These are phyloP conservation scores for Schwanniomyces etchellsii DNA, from an alignment of 1,139 yeast species.

Conservation along the genomic window DNA sequence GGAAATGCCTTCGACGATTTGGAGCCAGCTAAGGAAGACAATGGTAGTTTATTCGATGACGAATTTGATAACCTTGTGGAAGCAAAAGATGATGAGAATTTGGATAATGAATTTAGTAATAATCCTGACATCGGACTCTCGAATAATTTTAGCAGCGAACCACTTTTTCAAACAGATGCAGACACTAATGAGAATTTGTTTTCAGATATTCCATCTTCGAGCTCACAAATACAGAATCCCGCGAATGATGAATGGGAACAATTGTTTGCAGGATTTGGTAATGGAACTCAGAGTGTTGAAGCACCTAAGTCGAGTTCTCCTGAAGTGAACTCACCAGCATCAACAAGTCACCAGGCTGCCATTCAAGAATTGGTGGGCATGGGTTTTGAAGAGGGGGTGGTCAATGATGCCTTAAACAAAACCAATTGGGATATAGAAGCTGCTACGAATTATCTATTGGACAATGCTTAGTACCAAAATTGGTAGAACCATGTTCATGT, in stretches of 20 bases:
- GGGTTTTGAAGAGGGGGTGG: constrained; percentile 75
- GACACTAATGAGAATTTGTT: constrained; percentile 12
- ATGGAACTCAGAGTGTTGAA: constrained; percentile 26
- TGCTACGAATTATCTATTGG: constrained; percentile 80
- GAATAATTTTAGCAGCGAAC: constrained; percentile 35
- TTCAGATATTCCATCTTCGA: constrained; percentile 20
- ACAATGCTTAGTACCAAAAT: constrained; percentile 54
- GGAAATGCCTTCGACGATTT: constrained; percentile 35
- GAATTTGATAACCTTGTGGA: constrained; percentile 34
- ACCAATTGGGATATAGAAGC: constrained; percentile 74
- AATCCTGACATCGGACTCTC: constrained; percentile 22
- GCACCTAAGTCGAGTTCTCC: constrained; percentile 1
- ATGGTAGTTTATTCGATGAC: constrained; percentile 23
- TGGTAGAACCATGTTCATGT: constrained; percentile 1
- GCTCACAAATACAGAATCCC: constrained; percentile 1
- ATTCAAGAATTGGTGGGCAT: constrained; percentile 78
- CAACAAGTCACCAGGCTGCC: constrained; percentile 12
- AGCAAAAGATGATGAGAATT: constrained; percentile 34
- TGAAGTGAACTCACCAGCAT: background rate
- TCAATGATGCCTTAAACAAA: constrained; percentile 60
- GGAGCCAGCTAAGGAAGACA: constrained; percentile 15
- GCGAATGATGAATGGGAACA: constrained; percentile 87
- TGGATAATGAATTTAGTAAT: constrained; percentile 17
- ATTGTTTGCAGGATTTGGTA: constrained; percentile 85
- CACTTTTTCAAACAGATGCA: constrained; percentile 2